Base-by-base conservation (phyloP, 2,329 filamentous ascomycete genomes). In the Penicillium sp. region DNA sequence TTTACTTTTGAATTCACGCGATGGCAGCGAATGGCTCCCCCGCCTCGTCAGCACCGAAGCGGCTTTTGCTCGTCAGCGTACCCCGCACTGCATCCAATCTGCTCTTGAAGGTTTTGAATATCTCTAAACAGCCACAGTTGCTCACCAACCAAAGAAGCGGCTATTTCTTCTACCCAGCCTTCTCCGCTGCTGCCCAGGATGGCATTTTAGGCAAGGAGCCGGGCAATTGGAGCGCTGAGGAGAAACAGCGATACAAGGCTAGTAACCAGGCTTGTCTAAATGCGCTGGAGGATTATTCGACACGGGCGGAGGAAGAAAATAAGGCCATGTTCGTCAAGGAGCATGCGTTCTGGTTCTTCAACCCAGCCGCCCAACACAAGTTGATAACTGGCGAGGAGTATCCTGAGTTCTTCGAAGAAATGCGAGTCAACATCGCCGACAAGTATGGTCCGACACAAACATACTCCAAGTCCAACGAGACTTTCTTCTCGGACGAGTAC, bases 271-370 rank as follows among this genome's bases (percentile, higher is more conserved):
- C 49, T 9, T 72, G 70, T 37, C 63, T 75, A 30, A 62, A 75
- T 35, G 56, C 59, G 0, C 57, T 79, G 4, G 70, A 77, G 47
- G 63, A 69, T 17, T 64, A 61, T 35, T 57, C 70, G 4, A 40
- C 60, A 0, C 47, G 56, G 2, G 75, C 76, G 1, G 57, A 68
- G 40, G 49, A 59, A 2, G 59, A 72, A 19, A 65, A 66, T 42
- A 75, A 76, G 53, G 66, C 67, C 26, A 63, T 74, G 15, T 76
- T 78, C 54, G 66, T 73, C 40, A 79, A 79, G 59, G 78, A 80
- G 57, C 78, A 79, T 40, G 68, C 72, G 35, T 68, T 69, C 55
- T 75, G 68, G 66, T 33, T 76, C 49, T 65, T 53, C 15, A 68
- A 71, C 24, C 72, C 72, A 8, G 63, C 60, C 40, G 60, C 62